Evolutionary conservation across 805 yeast genomes (phyloP).

Genomic region (Dipodascus albidus): DNA sequence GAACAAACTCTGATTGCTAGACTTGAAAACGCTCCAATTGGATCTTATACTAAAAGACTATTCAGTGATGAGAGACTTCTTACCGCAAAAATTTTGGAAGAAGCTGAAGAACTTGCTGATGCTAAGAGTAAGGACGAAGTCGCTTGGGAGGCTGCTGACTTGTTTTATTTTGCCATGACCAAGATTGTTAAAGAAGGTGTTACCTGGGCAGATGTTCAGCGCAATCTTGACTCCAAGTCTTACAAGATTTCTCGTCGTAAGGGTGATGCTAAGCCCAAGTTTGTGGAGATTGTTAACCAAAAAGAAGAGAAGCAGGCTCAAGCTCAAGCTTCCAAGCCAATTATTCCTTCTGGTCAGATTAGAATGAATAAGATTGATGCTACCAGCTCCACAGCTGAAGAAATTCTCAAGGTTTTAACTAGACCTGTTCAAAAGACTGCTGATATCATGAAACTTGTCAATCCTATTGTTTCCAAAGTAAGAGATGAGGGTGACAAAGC

Average conservation of each 20-base stretch:
- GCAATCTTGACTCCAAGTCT: conserved; percentile 71
- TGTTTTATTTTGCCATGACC: conserved; percentile 54
- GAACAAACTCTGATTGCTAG: conserved; percentile 59
- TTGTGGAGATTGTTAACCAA: conserved; percentile 28
- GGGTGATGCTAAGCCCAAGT: conserved; percentile 91
- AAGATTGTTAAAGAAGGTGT: conserved; percentile 71
- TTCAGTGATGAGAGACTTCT: conserved; percentile 68
- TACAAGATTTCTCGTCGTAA: conserved; percentile 82
- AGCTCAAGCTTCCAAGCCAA: conserved; percentile 13
- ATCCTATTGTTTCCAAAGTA: conserved; percentile 79
- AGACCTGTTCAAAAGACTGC: conserved; percentile 95
- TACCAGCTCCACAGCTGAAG: conserved; percentile 37
- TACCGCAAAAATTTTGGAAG: conserved; percentile 81
- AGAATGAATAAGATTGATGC: conserved; percentile 3
- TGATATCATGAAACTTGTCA: conserved; percentile 84
- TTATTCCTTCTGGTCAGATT: conserved; percentile 9
- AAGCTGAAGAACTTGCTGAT: conserved; percentile 89
- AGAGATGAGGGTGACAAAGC: conserved; percentile 75
- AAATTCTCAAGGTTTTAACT: conserved; percentile 51
- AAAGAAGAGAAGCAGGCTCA: conserved; percentile 12
- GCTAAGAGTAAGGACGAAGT: conserved; percentile 59
- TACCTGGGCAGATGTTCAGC: conserved; percentile 66
- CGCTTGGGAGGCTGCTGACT: conserved; percentile 97
- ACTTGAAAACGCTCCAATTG: conserved; percentile 62
- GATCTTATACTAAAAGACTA: conserved; percentile 87